Conservation (phyloP, 805 yeast genomes). For the Kazachstania martiniae region DNA sequence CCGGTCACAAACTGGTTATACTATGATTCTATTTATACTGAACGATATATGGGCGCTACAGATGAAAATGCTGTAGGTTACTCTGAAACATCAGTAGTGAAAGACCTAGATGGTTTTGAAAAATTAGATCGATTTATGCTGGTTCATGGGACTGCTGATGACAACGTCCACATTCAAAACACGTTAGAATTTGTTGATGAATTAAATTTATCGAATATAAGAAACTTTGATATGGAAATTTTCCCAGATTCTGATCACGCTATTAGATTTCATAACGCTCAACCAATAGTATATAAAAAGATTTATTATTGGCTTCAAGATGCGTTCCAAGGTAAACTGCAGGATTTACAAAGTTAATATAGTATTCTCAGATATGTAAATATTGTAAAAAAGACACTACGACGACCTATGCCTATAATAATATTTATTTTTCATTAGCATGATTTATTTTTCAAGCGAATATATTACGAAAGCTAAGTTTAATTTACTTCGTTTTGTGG, state of each 20-base stretch:
- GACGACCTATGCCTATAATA: no score
- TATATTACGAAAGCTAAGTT: no score
- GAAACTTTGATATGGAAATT: conserved; percentile 74
- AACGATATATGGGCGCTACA: conserved; percentile 59
- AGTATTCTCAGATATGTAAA: no score
- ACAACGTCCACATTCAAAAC: conserved; percentile 72
- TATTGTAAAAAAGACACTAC: no score
- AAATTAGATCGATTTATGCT: conserved; percentile 46
- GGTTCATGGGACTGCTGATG: conserved; percentile 81
- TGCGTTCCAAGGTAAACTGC: conserved; percentile 40
- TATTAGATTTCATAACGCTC: conserved; percentile 71
- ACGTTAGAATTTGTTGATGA: conserved; percentile 50
- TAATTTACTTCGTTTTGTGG: no score
- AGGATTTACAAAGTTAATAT: no score
- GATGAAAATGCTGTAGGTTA: conserved; percentile 39
- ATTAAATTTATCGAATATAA: conserved; percentile 41
- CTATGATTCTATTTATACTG: conserved; percentile 73
- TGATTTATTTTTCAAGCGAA: no score
- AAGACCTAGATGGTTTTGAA: conserved; percentile 34
- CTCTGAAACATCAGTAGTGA: conserved; percentile 33
- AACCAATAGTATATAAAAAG: conserved; percentile 59
- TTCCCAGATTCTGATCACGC: conserved; percentile 93
- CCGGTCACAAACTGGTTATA: conserved; percentile 74
- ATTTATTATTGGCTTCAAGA: conserved; percentile 55
- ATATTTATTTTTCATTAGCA: no score